Percentiles rank a stretch among this genome's conserved stretches.
Evolutionary conservation across 306 rosid species (phyloP).

Genomic region (Begonia loranthoides): DNA sequence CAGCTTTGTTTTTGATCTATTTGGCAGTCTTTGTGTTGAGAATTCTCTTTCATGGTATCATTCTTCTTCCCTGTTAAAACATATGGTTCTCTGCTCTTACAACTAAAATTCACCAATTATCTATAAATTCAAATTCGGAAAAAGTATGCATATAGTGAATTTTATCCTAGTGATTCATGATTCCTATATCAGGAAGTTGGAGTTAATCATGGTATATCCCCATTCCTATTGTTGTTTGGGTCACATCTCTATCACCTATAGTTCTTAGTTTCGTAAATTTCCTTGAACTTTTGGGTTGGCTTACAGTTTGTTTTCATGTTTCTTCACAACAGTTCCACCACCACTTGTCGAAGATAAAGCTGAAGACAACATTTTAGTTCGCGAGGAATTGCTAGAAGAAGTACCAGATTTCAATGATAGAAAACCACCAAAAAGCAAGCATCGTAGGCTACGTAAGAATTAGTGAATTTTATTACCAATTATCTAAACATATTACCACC

Average conservation of each 20-base stretch:
- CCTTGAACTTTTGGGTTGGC: not conserved
- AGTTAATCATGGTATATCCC: not conserved
- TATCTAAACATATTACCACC: not conserved
- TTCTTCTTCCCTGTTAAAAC: not conserved
- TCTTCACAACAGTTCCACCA: not conserved
- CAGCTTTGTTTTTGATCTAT: conserved; percentile 31
- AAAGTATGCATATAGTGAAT: not conserved
- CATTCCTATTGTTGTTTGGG: not conserved
- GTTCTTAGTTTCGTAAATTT: not conserved
- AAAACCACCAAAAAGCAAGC: conserved; percentile 40
- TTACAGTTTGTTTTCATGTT: not conserved
- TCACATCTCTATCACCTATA: not conserved
- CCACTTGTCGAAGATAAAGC: conserved; percentile 28
- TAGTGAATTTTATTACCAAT: conserved; percentile 1
- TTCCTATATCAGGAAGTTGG: not conserved
- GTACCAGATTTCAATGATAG: conserved; percentile 8
- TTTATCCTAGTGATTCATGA: not conserved
- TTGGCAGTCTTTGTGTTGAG: conserved; percentile 43
- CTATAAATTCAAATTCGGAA: not conserved
- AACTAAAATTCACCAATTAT: not conserved
- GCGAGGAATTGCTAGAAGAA: conserved; percentile 13
- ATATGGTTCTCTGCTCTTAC: not conserved
- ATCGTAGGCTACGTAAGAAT: conserved; percentile 47
- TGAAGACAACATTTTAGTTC: conserved; percentile 21
- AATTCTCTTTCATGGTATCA: conserved; percentile 44